Evolutionary conservation across 306 rosid genomes (phyloP).

Genomic region (Vicia sativa): DNA sequence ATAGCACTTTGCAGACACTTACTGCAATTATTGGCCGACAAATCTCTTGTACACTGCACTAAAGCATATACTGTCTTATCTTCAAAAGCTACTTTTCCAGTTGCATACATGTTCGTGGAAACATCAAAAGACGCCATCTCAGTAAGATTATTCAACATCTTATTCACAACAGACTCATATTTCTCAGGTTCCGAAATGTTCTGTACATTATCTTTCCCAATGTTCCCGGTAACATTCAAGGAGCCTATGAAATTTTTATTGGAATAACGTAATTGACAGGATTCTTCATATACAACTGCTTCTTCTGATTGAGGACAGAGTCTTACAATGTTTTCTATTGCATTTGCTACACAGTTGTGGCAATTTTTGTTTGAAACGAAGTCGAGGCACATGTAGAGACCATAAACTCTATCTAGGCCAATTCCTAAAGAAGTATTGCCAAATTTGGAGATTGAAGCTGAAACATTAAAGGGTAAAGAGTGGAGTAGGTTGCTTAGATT

Average conservation of each 20-base stretch:
- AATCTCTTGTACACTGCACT: constrained; percentile 66
- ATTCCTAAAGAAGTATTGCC: constrained; percentile 38
- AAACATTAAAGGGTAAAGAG: constrained; percentile 42
- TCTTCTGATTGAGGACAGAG: constrained; percentile 53
- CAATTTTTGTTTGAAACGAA: constrained; percentile 46
- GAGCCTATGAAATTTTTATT: constrained; percentile 48
- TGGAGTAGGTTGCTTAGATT: constrained; percentile 39
- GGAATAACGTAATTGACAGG: constrained; percentile 61
- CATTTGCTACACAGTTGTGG: constrained; percentile 43
- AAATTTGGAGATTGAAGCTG: constrained; percentile 33
- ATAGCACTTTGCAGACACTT: constrained; percentile 55
- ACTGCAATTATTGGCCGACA: constrained; percentile 50
- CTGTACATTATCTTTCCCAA: constrained; percentile 28
- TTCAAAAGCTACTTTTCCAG: constrained; percentile 40
- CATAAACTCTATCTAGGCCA: constrained; percentile 36
- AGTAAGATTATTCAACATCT: constrained; percentile 44
- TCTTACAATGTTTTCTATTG: constrained; percentile 33
- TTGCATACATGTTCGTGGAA: constrained; percentile 51
- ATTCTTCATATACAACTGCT: constrained; percentile 64
- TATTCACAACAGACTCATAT: constrained; percentile 44
- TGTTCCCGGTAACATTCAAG: constrained; percentile 42
- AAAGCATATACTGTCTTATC: constrained; percentile 51
- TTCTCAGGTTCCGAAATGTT: constrained; percentile 42
- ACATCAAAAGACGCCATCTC: constrained; percentile 41
- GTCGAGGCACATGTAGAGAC: constrained; percentile 52